Percentiles rank a stretch among this genome's conserved stretches.
Conservation (phyloP, 768 basidiomycete genomes). For the Podaxis mareebaensis region DNA sequence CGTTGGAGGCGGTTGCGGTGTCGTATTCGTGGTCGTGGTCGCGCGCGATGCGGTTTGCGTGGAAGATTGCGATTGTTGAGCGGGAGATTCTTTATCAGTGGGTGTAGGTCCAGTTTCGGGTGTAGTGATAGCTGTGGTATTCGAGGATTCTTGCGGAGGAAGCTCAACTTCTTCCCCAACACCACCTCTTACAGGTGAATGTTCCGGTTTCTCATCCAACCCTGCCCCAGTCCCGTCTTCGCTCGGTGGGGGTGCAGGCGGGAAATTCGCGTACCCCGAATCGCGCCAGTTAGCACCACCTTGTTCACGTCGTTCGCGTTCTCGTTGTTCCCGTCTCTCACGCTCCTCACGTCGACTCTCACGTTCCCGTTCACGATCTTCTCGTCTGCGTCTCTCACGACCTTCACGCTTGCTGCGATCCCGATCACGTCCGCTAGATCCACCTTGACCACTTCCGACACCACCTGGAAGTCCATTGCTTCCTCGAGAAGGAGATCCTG, state of each 20-base stretch:
- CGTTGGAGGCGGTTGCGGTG: slow-evolving; percentile 8
- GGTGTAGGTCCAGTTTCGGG: slow-evolving; percentile 14
- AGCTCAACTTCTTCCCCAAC: neutral
- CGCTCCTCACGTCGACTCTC: slow-evolving; percentile 14
- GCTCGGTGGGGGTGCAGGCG: slow-evolving; percentile 31
- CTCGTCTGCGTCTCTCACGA: neutral
- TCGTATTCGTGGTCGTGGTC: slow-evolving; percentile 2
- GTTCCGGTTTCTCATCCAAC: slow-evolving; percentile 17
- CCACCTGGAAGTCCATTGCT: slow-evolving; percentile 20
- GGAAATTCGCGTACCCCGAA: slow-evolving; percentile 18
- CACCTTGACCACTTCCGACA: slow-evolving; percentile 33
- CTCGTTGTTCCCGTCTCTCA: slow-evolving; percentile 17
- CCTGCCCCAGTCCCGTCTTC: slow-evolving; percentile 25
- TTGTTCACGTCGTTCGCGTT: slow-evolving; percentile 18
- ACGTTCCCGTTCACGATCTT: neutral
- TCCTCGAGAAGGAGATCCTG: slow-evolving; percentile 7
- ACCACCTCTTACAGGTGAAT: slow-evolving; percentile 9
- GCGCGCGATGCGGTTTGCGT: neutral
- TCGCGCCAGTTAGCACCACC: slow-evolving; percentile 3
- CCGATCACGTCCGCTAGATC: slow-evolving; percentile 5
- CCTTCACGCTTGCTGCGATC: slow-evolving; percentile 6
- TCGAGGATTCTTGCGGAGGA: neutral
- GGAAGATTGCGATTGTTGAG: neutral
- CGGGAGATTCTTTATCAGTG: neutral
- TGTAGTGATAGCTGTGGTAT: slow-evolving; percentile 15